phyloP scores from a whole-genome alignment of 805 yeast genomes.

The Cyberlindnera suaveolens region DNA sequence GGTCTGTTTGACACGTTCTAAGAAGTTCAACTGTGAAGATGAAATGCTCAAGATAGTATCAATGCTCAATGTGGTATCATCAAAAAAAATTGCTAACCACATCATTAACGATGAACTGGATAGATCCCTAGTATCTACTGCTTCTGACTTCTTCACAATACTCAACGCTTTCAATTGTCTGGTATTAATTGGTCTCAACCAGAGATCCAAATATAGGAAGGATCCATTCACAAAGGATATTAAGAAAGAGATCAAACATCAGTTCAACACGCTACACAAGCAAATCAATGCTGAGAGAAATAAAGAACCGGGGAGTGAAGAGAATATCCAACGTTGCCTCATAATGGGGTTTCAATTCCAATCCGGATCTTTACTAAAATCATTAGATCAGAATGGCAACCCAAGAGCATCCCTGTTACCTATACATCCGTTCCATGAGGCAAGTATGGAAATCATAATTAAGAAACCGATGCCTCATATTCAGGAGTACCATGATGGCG shows the following conservation, averaged over 20 bases:
- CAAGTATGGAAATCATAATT: neutral
- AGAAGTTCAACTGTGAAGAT: neutral
- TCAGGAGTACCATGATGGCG: neutral
- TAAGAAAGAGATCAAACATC: constrained; percentile 23
- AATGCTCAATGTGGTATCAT: neutral
- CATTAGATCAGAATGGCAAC: neutral
- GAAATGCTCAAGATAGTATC: constrained; percentile 3
- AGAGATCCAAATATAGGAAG: neutral
- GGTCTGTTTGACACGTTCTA: constrained; percentile 1
- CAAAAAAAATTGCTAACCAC: constrained; percentile 4
- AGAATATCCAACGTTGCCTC: neutral
- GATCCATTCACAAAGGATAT: constrained; percentile 3
- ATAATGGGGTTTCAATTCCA: constrained; percentile 2
- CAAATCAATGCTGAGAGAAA: neutral
- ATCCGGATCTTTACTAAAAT: neutral
- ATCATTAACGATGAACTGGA: constrained; percentile 4
- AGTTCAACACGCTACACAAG: neutral
- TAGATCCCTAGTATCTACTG: constrained; percentile 1
- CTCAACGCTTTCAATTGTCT: constrained; percentile 4
- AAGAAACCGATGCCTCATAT: neutral
- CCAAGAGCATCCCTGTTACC: neutral
- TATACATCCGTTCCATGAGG: neutral
- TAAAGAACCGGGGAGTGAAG: neutral
- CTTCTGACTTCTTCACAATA: constrained; percentile 8
- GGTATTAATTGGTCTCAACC: neutral